Conservation (phyloP, 2,329 filamentous ascomycete species). For the Alternaria arbusti region DNA sequence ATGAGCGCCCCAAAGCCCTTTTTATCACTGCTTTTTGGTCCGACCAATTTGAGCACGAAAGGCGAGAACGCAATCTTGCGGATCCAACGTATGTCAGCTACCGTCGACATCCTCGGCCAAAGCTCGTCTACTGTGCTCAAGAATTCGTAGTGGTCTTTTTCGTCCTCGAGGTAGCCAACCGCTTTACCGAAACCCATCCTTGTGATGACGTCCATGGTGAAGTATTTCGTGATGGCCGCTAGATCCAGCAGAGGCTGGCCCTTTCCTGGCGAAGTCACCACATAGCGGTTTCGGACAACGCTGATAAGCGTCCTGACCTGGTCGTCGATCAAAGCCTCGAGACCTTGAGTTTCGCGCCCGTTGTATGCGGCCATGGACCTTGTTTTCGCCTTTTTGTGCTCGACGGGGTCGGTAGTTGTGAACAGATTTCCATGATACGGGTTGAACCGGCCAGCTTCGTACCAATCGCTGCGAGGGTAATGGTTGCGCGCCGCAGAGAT, state of each 20-base stretch:
- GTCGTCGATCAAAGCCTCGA: slow-evolving; percentile 4
- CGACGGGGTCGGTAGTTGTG: not conserved
- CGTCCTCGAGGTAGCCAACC: slow-evolving; percentile 12
- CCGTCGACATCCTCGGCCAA: slow-evolving; percentile 2
- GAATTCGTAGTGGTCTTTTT: slow-evolving; percentile 12
- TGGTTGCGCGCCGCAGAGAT: slow-evolving; percentile 49
- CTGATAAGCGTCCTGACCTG: not conserved
- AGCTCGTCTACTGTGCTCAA: not conserved
- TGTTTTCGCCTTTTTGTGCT: not conserved
- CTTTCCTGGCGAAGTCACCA: not conserved
- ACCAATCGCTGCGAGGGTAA: slow-evolving; percentile 31
- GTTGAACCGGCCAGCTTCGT: slow-evolving; percentile 1
- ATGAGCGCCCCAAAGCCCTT: slow-evolving; percentile 3
- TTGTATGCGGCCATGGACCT: slow-evolving; percentile 1
- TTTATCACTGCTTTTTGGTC: not conserved
- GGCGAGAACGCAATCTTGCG: slow-evolving; percentile 5
- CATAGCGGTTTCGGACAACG: slow-evolving; percentile 2
- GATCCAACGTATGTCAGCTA: slow-evolving; percentile 11
- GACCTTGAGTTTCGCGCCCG: slow-evolving; percentile 1
- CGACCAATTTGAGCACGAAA: slow-evolving; percentile 3
- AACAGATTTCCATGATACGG: slow-evolving; percentile 8
- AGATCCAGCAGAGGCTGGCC: not conserved
- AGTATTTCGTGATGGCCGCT: slow-evolving; percentile 1
- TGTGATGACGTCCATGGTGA: slow-evolving; percentile 18
- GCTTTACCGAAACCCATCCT: slow-evolving; percentile 11